These are phyloP conservation scores for Gyrodon lividus DNA, from an alignment of 768 basidiomycete species.

Conservation along the genomic window DNA sequence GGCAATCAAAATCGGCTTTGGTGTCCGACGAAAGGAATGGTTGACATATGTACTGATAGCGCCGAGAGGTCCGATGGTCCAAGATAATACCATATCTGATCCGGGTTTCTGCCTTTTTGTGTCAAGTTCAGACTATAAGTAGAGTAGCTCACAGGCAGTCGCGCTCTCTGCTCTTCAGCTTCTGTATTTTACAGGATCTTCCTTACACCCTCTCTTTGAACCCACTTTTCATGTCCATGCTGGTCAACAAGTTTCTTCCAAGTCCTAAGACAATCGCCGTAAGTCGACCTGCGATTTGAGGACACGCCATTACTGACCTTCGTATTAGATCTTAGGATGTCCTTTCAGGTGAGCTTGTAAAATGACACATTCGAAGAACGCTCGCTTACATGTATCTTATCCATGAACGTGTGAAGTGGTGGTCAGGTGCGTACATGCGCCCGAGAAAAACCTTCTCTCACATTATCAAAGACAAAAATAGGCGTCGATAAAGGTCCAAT, in stretches of 20 bases:
- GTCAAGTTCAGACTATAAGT: background rate
- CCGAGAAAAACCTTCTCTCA: slow-evolving; percentile 10
- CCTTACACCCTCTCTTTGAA: background rate
- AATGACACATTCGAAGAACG: background rate
- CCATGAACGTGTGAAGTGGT: slow-evolving; percentile 22
- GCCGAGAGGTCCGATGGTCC: no score
- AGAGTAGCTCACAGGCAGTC: slow-evolving; percentile 4
- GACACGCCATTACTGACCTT: slow-evolving; percentile 6
- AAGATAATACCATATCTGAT: no score
- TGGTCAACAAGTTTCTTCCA: slow-evolving; percentile 31
- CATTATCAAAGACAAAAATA: slow-evolving; percentile 53
- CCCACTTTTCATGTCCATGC: slow-evolving; percentile 20
- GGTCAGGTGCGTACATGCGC: slow-evolving; percentile 28
- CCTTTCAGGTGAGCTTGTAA: slow-evolving; percentile 77
- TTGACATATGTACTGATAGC: no score
- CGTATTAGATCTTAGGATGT: slow-evolving; percentile 80
- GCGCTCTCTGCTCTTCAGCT: background rate
- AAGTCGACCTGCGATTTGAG: slow-evolving; percentile 34
- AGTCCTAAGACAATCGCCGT: slow-evolving; percentile 80
- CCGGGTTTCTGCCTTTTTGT: no score
- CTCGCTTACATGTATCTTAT: background rate
- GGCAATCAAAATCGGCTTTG: no score
- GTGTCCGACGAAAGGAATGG: no score
- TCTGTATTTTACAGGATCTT: background rate
- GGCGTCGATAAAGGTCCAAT: slow-evolving; percentile 91